Conservation (phyloP, 805 yeast species). For the Candida piceae region DNA sequence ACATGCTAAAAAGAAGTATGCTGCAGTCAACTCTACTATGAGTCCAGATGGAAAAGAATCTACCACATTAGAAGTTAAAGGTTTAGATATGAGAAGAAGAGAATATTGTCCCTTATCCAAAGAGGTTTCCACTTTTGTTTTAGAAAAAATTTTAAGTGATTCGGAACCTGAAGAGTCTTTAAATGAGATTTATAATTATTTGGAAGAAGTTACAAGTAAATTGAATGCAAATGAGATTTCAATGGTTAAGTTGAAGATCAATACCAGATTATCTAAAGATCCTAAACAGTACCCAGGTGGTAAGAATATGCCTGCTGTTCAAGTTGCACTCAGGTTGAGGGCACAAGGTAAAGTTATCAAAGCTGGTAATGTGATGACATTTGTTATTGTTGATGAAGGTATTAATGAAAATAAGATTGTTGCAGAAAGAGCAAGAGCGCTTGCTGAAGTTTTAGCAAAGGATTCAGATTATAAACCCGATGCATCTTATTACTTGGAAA, state of each 20-base stretch:
- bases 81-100: slow-evolving; percentile 95
- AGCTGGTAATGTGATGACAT: slow-evolving; percentile 88
- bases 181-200: slow-evolving; percentile 62
- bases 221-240: slow-evolving; percentile 58
- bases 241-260: slow-evolving; percentile 68
- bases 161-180: slow-evolving; percentile 74
- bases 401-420: slow-evolving; percentile 33
- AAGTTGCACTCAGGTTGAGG: slow-evolving; percentile 78
- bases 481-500: slow-evolving; percentile 71
- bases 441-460: slow-evolving; percentile 62
- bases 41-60: slow-evolving; percentile 47
- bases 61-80: slow-evolving; percentile 79
- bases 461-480: slow-evolving; percentile 59
- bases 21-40: slow-evolving; percentile 67
- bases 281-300: slow-evolving; percentile 82
- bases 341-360: slow-evolving; percentile 81
- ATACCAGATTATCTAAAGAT: slow-evolving; percentile 85
- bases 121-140: slow-evolving; percentile 72
- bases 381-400: slow-evolving; percentile 58
- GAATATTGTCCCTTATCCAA: slow-evolving; percentile 92
- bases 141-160: slow-evolving; percentile 67
- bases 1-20: slow-evolving; percentile 96
- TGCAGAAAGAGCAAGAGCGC: slow-evolving; percentile 81
- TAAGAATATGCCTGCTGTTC: slow-evolving; percentile 77
- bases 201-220: slow-evolving; percentile 54